Conservation (phyloP, 2,329 filamentous ascomycete species). For the Fusarium newnesense region DNA sequence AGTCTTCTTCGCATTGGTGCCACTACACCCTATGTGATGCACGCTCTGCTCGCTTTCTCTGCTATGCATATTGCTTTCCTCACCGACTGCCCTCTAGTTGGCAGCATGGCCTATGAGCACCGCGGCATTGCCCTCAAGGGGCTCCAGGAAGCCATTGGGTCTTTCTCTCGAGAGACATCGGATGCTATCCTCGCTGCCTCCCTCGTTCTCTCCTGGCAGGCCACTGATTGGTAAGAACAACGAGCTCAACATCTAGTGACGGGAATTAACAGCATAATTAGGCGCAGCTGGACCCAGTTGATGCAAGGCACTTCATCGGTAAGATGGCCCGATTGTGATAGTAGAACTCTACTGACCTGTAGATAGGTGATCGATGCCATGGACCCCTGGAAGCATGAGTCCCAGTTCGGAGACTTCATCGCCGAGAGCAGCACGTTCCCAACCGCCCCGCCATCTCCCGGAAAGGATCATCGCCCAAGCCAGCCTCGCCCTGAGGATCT, state of each 20-base stretch:
- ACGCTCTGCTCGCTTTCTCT: conserved; percentile 91
- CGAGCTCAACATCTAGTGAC: background rate
- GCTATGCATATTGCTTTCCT: conserved; percentile 93
- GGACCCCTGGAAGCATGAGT: conserved; percentile 91
- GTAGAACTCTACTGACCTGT: conserved; percentile 24
- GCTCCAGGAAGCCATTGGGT: conserved; percentile 85
- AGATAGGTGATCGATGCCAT: conserved; percentile 85
- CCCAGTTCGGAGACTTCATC: conserved; percentile 85
- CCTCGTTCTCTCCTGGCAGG: conserved; percentile 93
- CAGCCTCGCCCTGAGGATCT: conserved; percentile 77
- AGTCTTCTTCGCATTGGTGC: conserved; percentile 77
- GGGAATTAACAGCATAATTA: conserved; percentile 55
- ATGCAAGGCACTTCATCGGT: conserved; percentile 92
- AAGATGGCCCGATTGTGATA: conserved; percentile 52
- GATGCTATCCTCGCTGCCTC: conserved; percentile 94
- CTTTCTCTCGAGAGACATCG: conserved; percentile 86
- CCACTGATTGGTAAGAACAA: conserved; percentile 84
- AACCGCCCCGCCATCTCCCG: conserved; percentile 71
- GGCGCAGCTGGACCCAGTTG: conserved; percentile 91
- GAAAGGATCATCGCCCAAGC: conserved; percentile 68
- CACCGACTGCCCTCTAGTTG: conserved; percentile 84
- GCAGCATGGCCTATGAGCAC: conserved; percentile 90
- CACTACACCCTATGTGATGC: conserved; percentile 90
- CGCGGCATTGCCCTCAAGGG: conserved; percentile 87
- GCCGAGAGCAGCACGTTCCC: conserved; percentile 80